Percentiles rank a stretch among this genome's conserved stretches.
These are phyloP conservation scores for Henckelia pumila DNA, from an alignment of 257 asterid genomes.

Conservation along the genomic window DNA sequence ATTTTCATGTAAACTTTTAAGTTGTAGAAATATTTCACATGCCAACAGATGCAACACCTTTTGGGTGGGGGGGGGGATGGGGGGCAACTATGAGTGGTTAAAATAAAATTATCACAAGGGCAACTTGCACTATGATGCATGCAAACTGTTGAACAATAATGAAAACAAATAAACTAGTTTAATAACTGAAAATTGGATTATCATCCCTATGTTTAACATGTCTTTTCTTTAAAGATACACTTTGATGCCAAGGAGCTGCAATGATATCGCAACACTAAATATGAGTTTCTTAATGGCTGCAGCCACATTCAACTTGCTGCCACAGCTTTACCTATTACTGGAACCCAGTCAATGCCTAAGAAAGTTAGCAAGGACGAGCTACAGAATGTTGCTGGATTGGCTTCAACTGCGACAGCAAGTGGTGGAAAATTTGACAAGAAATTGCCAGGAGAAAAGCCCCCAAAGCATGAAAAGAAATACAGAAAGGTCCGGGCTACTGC, in stretches of 20 bases:
- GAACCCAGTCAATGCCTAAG: conserved; percentile 59
- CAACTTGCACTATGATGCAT: neutral
- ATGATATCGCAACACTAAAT: conserved; percentile 11
- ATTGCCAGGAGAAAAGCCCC: conserved; percentile 79
- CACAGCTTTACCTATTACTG: conserved; percentile 84
- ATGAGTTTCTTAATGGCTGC: conserved; percentile 32
- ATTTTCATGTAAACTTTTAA: no score
- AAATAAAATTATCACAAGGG: neutral
- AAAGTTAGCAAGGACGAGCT: conserved; percentile 78
- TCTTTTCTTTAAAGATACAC: neutral
- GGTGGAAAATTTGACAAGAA: conserved; percentile 98
- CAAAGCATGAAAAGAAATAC: conserved; percentile 88
- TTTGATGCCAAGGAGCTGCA: conserved; percentile 1
- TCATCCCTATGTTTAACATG: neutral
- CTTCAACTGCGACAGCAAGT: conserved; percentile 93
- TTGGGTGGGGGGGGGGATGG: no score
- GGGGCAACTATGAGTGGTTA: no score
- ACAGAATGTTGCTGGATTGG: conserved; percentile 94
- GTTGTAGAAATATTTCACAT: no score
- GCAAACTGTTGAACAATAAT: no score
- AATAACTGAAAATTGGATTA: neutral
- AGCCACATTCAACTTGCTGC: conserved; percentile 94
- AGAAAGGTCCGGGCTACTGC: conserved; percentile 56
- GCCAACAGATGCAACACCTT: no score
- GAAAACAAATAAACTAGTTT: no score